Percentiles rank a stretch among this genome's conserved stretches.
Conservation (phyloP, 768 basidiomycete species). For the Tricholoma sp. region DNA sequence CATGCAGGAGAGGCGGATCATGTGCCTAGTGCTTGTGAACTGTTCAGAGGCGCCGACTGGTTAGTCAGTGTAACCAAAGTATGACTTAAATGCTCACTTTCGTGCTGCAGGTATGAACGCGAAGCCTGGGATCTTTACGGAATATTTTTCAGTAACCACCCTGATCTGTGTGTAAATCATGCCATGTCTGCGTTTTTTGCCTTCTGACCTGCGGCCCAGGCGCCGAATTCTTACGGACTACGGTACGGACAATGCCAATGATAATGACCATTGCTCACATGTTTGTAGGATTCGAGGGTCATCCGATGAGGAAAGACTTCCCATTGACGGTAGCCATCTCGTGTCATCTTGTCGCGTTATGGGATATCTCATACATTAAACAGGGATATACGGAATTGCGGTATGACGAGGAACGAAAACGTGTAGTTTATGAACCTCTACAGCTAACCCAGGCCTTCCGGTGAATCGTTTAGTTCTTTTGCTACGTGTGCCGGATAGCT, state of each 20-base stretch:
- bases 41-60: conserved; percentile 96
- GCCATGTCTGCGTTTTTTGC: not conserved
- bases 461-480: conserved; percentile 34
- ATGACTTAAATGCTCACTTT: not conserved
- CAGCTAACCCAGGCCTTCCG: conserved; percentile 98
- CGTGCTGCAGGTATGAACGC: conserved; percentile 74
- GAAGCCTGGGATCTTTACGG: conserved; percentile 98
- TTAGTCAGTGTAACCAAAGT: conserved; percentile 27
- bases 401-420: conserved; percentile 96
- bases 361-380: conserved; percentile 2
- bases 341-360: not conserved
- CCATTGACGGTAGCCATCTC: conserved; percentile 73
- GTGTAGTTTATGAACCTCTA: conserved; percentile 95
- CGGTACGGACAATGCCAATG: conserved; percentile 38
- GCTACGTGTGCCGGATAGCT: not conserved
- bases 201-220: conserved; percentile 33
- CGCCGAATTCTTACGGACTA: conserved; percentile 98
- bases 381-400: conserved; percentile 99
- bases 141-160: conserved; percentile 94
- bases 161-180: conserved; percentile 72
- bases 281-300: conserved; percentile 83
- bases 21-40: conserved; percentile 72
- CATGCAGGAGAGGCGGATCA: conserved; percentile 91
- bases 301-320: conserved; percentile 97
- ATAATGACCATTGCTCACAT: conserved; percentile 8